These are phyloP conservation scores for Ceratocystiopsis sp. DNA, from an alignment of 2,329 filamentous ascomycete genomes.

Conservation along the genomic window DNA sequence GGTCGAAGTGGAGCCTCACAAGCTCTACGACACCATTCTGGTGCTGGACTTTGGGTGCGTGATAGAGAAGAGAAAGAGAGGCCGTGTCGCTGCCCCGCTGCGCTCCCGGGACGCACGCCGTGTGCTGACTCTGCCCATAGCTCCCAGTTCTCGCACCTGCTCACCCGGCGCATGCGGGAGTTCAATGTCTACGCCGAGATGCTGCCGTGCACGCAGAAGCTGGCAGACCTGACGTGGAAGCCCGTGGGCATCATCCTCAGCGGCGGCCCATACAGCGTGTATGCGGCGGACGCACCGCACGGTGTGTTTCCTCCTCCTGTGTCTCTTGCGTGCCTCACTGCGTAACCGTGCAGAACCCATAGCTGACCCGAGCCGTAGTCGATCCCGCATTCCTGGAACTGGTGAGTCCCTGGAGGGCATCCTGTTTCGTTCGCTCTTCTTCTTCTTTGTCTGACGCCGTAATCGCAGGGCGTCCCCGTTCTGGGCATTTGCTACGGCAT, in stretches of 20 bases:
- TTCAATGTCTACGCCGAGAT: slow-evolving; percentile 64
- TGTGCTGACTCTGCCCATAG: slow-evolving; percentile 5
- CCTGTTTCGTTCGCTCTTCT: no score
- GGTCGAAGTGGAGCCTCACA: no score
- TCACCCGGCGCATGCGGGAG: slow-evolving; percentile 56
- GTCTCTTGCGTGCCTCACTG: neutral
- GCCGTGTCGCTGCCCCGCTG: no score
- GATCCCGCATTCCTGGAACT: slow-evolving; percentile 33
- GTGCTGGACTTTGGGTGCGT: slow-evolving; percentile 45
- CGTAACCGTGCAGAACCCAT: neutral
- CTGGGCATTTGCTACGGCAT: slow-evolving; percentile 15
- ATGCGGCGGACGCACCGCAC: slow-evolving; percentile 16
- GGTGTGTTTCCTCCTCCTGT: neutral
- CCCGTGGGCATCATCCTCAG: slow-evolving; percentile 70
- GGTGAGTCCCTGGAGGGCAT: no score
- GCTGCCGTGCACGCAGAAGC: slow-evolving; percentile 72
- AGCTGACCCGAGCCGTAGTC: slow-evolving; percentile 30
- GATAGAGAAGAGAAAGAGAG: no score
- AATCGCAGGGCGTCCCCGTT: slow-evolving; percentile 13
- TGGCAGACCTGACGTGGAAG: slow-evolving; percentile 58
- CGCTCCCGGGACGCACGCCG: no score
- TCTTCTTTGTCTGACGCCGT: no score
- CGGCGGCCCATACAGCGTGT: slow-evolving; percentile 19
- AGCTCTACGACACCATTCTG: slow-evolving; percentile 40
- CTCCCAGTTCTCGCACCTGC: slow-evolving; percentile 57